Evolutionary conservation across 1,284 basidiomycete species (phyloP), one percentile per base, ranked within the genome.

Genomic region (Rhodotorula sp.): DNA sequence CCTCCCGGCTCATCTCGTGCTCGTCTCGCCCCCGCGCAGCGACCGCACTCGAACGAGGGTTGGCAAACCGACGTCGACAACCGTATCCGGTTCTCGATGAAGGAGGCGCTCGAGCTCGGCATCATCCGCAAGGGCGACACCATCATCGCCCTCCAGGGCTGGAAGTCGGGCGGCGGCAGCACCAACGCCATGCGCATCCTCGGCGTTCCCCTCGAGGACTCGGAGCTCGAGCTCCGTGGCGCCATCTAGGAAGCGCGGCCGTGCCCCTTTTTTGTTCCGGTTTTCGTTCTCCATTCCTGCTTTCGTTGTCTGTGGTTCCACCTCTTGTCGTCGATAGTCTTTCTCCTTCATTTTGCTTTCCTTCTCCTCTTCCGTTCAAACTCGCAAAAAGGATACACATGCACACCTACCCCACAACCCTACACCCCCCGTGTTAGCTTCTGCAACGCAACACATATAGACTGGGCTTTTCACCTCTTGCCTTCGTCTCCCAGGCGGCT

Each of bases 31-130:
- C n/a, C 49, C 22, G 22, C 20, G 29, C 59, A 54, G 51, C 51
- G 51, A 12, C 61, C 61, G 17, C 92, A 96, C 83, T 86, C 87
- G 73, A 85, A 86, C 65, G 87, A 91, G 79, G 93, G 95, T 82
- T 99, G 96, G 96, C 96, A 99, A 85, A 93, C 88, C 67, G 96
- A 99, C 82, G 95, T 91, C 70, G 91, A 93, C 83, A 91, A 93
- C 82, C 89, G 90, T 73, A 91, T 91, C 81, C 89, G 92, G 67
- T 60, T 18, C 45, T 46, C 45, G 20, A 60, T 48, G 46, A 87
- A 88, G 80, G 89, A 86, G 80, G 96, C 93, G n/a, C 85, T 99
- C 62, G 85, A 84, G 51, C 83, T 99, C 80, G 90, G 91, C 76
- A 88, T 99, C 80, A 88, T 99, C 84, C 88, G 89, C 81, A 88